phyloP scores from a whole-genome alignment of 345 rosid species.

The Carallia brachiata region DNA sequence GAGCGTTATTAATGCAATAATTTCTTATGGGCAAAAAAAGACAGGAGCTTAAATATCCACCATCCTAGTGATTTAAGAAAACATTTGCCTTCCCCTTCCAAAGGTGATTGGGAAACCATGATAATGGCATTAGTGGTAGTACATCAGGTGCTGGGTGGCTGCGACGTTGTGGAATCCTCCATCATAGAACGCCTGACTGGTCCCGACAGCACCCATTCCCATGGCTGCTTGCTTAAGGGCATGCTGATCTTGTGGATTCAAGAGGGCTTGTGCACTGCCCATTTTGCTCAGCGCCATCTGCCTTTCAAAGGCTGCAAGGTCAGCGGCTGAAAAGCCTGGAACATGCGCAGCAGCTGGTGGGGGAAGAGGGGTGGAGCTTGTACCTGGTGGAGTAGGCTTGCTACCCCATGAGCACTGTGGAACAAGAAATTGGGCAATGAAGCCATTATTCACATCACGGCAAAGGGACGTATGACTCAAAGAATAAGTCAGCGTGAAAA shows the following conservation, averaged over 20 bases:
- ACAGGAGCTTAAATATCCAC: not conserved
- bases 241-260: conserved; percentile 79
- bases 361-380: conserved; percentile 83
- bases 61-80: not conserved
- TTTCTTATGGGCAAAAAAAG: too few relatives aligned
- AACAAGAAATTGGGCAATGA: not conserved
- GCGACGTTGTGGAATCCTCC: conserved; percentile 77
- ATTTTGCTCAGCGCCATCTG: conserved; percentile 78
- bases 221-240: conserved; percentile 69
- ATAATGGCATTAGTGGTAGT: conserved; percentile 51
- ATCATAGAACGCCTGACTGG: conserved; percentile 76
- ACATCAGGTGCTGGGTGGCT: conserved; percentile 83
- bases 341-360: conserved; percentile 65
- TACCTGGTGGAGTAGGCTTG: conserved; percentile 85
- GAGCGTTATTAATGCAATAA: too few relatives aligned
- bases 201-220: conserved; percentile 78
- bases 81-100: conserved; percentile 15
- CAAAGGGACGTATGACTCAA: not conserved
- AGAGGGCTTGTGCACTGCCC: conserved; percentile 63
- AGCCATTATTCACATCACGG: not conserved
- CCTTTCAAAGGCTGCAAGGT: conserved; percentile 64
- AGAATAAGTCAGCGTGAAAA: too few relatives aligned
- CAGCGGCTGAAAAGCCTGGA: conserved; percentile 65
- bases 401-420: conserved; percentile 93
- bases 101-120: conserved; percentile 19